A percentile compares a stretch with the other conserved stretches of the same genome.
These are phyloP conservation scores for Neonectria magnoliae DNA, from an alignment of 2,329 filamentous ascomycete species.

Conservation along the genomic window DNA sequence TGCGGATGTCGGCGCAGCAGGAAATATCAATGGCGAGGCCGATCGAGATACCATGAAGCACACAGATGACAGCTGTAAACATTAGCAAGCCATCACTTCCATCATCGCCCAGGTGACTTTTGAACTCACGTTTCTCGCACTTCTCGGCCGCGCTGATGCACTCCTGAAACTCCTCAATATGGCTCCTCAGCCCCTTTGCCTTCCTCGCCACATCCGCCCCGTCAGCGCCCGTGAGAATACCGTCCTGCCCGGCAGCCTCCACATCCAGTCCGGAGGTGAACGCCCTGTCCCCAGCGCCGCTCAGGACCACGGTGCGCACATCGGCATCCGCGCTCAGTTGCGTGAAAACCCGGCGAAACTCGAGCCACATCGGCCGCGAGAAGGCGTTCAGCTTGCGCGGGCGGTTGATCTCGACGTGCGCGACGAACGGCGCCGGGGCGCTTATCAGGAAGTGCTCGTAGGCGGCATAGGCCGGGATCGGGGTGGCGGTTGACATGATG, in stretches of 20 bases:
- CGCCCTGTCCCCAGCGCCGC: constrained; percentile 81
- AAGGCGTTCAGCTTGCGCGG: constrained; percentile 91
- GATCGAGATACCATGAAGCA: constrained; percentile 81
- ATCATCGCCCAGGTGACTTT: constrained; percentile 1
- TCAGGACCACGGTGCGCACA: constrained; percentile 81
- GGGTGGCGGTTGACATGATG: constrained; percentile 38
- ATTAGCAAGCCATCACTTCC: constrained; percentile 26
- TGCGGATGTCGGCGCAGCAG: constrained; percentile 75
- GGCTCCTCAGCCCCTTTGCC: constrained; percentile 69
- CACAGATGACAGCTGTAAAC: constrained; percentile 76
- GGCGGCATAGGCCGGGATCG: constrained; percentile 51
- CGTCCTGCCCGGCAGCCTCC: constrained; percentile 69
- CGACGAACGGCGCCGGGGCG: constrained; percentile 77
- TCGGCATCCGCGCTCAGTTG: constrained; percentile 76
- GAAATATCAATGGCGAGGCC: constrained; percentile 82
- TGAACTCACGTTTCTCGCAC: constrained; percentile 82
- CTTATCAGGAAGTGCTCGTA: constrained; percentile 78
- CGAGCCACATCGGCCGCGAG: constrained; percentile 84
- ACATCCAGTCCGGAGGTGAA: constrained; percentile 92
- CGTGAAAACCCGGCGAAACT: constrained; percentile 77
- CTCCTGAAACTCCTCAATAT: constrained; percentile 83
- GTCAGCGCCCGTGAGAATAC: constrained; percentile 50
- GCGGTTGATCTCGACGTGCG: constrained; percentile 92
- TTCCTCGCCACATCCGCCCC: constrained; percentile 70
- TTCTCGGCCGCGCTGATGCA: constrained; percentile 80